These are phyloP conservation scores for Globisporangium ultimum DNA, from an alignment of 352 stramenopile genomes.

Conservation along the genomic window DNA sequence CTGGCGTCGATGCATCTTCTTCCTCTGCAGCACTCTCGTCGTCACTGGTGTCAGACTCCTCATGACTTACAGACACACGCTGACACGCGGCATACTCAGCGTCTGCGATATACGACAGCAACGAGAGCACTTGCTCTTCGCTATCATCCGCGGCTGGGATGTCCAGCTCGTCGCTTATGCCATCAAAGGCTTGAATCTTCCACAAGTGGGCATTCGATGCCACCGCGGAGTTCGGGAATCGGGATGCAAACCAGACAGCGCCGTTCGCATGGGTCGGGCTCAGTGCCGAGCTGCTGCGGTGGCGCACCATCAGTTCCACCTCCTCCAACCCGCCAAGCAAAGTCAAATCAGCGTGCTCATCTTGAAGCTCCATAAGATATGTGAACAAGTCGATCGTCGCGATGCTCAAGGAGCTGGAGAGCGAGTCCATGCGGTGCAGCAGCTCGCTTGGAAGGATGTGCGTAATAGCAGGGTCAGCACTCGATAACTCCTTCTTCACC, in stretches of 20 bases:
- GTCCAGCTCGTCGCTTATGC: slow-evolving; percentile 37
- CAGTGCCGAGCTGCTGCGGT: slow-evolving; percentile 8
- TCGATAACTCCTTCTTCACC: neutral
- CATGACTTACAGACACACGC: slow-evolving; percentile 38
- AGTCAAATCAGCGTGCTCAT: slow-evolving; percentile 52
- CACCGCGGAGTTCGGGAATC: slow-evolving; percentile 75
- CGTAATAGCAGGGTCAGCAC: slow-evolving; percentile 5
- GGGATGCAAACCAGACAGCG: slow-evolving; percentile 76
- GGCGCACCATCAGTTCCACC: neutral
- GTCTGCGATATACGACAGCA: slow-evolving; percentile 83
- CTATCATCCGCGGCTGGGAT: slow-evolving; percentile 60
- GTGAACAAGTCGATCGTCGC: slow-evolving; percentile 83
- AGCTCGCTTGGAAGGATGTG: slow-evolving; percentile 64
- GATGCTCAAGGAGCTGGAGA: slow-evolving; percentile 77
- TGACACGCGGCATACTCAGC: slow-evolving; percentile 78
- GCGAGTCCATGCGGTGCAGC: slow-evolving; percentile 75
- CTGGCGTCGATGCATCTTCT: neutral
- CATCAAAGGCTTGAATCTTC: slow-evolving; percentile 73
- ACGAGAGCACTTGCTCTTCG: slow-evolving; percentile 72
- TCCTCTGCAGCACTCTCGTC: slow-evolving; percentile 36
- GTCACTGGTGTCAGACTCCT: slow-evolving; percentile 33
- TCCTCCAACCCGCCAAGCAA: slow-evolving; percentile 34
- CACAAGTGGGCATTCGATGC: slow-evolving; percentile 77
- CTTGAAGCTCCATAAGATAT: slow-evolving; percentile 63
- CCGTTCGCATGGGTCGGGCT: slow-evolving; percentile 29